Base-by-base conservation (phyloP, 1,139 yeast genomes). In the Petasospora rhodanensis region DNA sequence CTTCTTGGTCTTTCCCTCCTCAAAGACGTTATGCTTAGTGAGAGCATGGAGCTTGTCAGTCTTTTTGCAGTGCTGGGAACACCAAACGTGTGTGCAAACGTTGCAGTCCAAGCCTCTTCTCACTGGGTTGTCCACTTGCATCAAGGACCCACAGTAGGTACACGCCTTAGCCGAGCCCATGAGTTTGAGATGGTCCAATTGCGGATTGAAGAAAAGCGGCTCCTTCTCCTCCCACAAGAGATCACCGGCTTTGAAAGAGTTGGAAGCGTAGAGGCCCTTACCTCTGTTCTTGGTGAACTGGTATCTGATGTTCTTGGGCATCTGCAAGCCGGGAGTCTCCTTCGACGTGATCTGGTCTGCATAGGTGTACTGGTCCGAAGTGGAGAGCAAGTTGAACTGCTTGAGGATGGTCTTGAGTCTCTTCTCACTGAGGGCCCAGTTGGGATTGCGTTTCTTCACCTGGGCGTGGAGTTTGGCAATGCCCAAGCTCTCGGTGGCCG, bases 151-250 rank as follows among this genome's bases (percentile, higher is more conserved):
- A 62, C 97, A 89, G 50, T 73, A 71, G 2, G 89, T 68, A 55
- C 97, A 89, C 4, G 89, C 86, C 47, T 75, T 75, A 0, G 93
- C 89, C 14, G 62, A 55, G 32, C 73, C 69, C 43, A 84, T 74
- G 38, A 85, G 61, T 29, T 74, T 69, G 21, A 76, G 58, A 42
- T 80, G 73, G 13, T 83, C 91, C 47, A 84, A 66, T 2, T 85
- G 83, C 0, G 95, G 89, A 1, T 84, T 62, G 24, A 75, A 68
- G 34, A 84, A 74, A 32, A 82, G 61, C 1, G 94, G 89, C 1
- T 55, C 46, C 45, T 77, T 81, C 32, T 70, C 70, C 27, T 66
- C 63, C 78, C 86, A 79, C 5, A 84, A 52, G 27, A 70, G 41
- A 4, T 68, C 71, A 3, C 79, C 80, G 38, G 68, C 65, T 4